A percentile compares a stretch with the other conserved stretches of the same genome.
phyloP scores from a whole-genome alignment of 148 eudicot species.

The Euryodendron excelsum region DNA sequence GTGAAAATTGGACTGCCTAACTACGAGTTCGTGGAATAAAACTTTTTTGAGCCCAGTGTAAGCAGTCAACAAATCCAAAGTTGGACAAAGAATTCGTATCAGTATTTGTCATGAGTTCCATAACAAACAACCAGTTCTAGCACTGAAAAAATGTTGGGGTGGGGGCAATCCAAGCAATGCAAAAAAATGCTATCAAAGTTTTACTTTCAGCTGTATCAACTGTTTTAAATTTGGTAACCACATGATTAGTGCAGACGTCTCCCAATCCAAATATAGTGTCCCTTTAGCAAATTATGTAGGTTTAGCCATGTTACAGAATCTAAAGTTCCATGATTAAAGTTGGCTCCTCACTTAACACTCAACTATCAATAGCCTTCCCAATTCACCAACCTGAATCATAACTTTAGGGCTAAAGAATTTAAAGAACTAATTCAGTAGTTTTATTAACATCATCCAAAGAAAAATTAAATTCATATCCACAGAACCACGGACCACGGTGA shows the following conservation, averaged over 20 bases:
- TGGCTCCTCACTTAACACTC: not conserved
- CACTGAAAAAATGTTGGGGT: too few species aligned
- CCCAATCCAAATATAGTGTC: not conserved
- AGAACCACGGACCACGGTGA: too few species aligned
- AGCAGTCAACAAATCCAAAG: not conserved
- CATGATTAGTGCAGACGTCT: not conserved
- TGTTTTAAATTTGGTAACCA: not conserved
- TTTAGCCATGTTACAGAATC: not conserved
- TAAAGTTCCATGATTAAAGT: not conserved
- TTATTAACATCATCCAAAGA: too few species aligned
- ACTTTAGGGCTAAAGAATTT: too few species aligned
- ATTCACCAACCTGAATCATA: not conserved
- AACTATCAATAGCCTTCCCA: too few species aligned
- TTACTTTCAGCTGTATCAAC: not conserved
- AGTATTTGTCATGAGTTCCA: not conserved
- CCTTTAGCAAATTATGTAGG: not conserved
- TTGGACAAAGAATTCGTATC: not conserved
- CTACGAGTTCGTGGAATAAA: too few species aligned
- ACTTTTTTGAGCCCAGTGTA: not conserved
- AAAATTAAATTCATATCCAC: too few species aligned
- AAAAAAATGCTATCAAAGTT: not conserved
- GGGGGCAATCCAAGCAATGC: too few species aligned
- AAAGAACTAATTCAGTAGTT: too few species aligned
- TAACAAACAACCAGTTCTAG: not conserved
- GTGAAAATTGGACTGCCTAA: too few species aligned